Base-by-base conservation (phyloP, 75 land plant species). In the Isoetes taiwanensis region DNA sequence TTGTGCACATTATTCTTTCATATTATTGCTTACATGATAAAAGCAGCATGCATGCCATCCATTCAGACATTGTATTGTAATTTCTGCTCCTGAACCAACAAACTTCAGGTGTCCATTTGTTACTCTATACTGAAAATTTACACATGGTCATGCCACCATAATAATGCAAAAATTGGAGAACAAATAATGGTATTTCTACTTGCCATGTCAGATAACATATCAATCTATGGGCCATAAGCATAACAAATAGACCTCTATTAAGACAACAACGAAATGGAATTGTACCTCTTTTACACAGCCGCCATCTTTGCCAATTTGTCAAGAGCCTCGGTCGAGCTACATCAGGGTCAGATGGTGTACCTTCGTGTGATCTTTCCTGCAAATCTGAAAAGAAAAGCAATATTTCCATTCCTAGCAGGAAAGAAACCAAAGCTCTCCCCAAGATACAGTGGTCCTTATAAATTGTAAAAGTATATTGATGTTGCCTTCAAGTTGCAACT, bases 251-350 rank as follows among this genome's bases (percentile, higher is more conserved):
- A 90, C 96, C 86, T 82, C 82, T 42, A 90, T 90, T 25, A 90
- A 64, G 11, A 90, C 96, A n/a, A 90, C 90, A 46, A 63, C 79
- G 74, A 81, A 90, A 20, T 90, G 96, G 70, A 85, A 90, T 50
- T 85, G 96, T 62, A 90, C 90, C 28, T 86, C 96, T 76, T 80
- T 80, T 19, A 69, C 64, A 46, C 94, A 72, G 19, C 71, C 64
- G 57, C 38, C 24, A 35, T 82, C 85, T 35, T 71, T n/a, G n/a
- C n/a, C n/a, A n/a, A n/a, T n/a, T n/a, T n/a, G n/a, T n/a, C n/a
- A n/a, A n/a, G n/a, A n/a, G n/a, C n/a, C n/a, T n/a, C n/a, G n/a
- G n/a, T n/a, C n/a, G n/a, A n/a, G n/a, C n/a, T n/a, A n/a, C n/a
- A n/a, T n/a, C n/a, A n/a, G n/a, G n/a, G n/a, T n/a, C n/a, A n/a